Evolutionary conservation across 176 grass and related monocot genomes (phyloP), one percentile per base, ranked within the genome.

Genomic region (Stipa capillata): DNA sequence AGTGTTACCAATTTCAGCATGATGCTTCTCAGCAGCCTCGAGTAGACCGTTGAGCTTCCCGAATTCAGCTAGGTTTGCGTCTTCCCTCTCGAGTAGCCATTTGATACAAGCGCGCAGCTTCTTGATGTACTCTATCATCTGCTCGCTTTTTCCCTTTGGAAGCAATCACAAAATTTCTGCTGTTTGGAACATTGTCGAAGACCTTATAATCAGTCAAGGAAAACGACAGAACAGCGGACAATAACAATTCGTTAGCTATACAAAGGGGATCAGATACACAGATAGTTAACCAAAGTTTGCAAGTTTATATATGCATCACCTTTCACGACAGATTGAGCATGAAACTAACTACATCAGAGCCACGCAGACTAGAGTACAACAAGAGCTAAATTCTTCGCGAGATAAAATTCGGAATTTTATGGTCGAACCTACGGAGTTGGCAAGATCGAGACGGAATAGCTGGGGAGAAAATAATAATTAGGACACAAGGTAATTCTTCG

Each of bases 41-140:
- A 89, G 81, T 57, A 68, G 55, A 51, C 14, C 79, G 36, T 28
- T 79, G 65, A 94, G 80, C 41, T 75, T 91, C 27, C 37, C 37
- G 3, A 84, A 79, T 61, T 91, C 86, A 18, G 72, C 66, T 3
- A 91, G 75, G 55, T 89, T 79, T 15, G 34, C 25, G 27, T 94
- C 88, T 49, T 94, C 88, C 68, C 65, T 76, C 24, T 94, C 88
- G 23, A 89, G 87, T 14, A 91, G 16, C 88, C 92, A 91, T 51
- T 80, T 94, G 37, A 91, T 86, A 44, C 92, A 94, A 63, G 86
- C 79, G 17, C 88, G 75, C 24, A 94, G 72, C 58, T 89, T 94
- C 75, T 91, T 94, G 35, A 94, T 94, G 74, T 94, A 94, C 17
- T 94, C 92, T 17, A 85, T 78, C 92, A 94, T 94, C 33, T 94